These are phyloP conservation scores for Scytalidium sp. DNA, from an alignment of 2,329 filamentous ascomycete species.

Conservation along the genomic window DNA sequence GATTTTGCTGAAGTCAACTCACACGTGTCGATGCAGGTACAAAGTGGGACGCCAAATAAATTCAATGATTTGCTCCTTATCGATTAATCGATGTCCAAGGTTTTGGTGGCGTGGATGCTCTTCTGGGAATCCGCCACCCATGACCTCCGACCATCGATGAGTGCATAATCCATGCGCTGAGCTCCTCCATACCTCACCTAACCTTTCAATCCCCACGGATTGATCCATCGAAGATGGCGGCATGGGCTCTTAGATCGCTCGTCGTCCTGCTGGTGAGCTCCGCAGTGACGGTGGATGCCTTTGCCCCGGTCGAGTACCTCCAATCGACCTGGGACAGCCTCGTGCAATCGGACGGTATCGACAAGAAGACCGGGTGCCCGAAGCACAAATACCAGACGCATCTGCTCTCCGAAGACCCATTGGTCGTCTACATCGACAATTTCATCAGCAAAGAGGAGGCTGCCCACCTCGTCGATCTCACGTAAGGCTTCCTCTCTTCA, in stretches of 20 bases:
- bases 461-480: constrained; percentile 9
- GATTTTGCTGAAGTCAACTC: no score
- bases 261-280: not conserved
- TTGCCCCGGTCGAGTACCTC: not conserved
- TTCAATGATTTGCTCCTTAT: no score
- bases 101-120: no score
- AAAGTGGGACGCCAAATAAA: no score
- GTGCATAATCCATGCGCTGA: no score
- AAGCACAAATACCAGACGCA: constrained; percentile 30
- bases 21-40: no score
- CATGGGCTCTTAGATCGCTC: not conserved
- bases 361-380: not conserved
- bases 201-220: no score
- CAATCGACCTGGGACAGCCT: not conserved
- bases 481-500: not conserved
- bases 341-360: not conserved
- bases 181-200: no score
- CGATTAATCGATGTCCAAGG: no score
- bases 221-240: no score
- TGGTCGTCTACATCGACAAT: constrained; percentile 17
- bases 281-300: not conserved
- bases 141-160: no score
- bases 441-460: constrained; percentile 46
- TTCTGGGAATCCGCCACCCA: no score
- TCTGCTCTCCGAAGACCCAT: constrained; percentile 37